A percentile compares a stretch with the other conserved stretches of the same genome.
phyloP scores from a whole-genome alignment of 73 alveolate species.

The Loxodes magnus region DNA sequence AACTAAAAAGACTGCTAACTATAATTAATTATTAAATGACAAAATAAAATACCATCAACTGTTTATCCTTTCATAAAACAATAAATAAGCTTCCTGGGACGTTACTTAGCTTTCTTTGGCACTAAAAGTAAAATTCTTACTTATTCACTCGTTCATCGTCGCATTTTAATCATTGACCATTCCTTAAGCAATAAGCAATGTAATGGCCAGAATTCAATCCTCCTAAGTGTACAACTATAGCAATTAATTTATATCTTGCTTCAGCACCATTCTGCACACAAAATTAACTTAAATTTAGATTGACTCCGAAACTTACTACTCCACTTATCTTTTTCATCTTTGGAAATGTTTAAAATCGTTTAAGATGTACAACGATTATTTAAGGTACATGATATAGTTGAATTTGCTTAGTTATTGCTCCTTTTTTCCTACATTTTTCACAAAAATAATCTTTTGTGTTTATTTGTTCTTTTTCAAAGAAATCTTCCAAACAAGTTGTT shows the following conservation, averaged over 20 bases:
- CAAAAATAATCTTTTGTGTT: not conserved
- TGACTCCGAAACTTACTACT: not conserved
- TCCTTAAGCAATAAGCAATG: slow-evolving; percentile 6
- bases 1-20: too few species aligned
- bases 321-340: not conserved
- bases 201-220: slow-evolving; percentile 6
- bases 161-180: not conserved
- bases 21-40: too few species aligned
- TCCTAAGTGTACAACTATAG: slow-evolving; percentile 2
- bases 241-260: not conserved
- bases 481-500: not conserved
- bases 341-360: slow-evolving; percentile 2
- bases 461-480: not conserved
- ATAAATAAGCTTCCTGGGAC: too few species aligned
- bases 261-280: not conserved
- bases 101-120: too few species aligned
- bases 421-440: not conserved
- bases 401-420: not conserved
- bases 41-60: too few species aligned
- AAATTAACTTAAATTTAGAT: not conserved
- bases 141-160: not conserved
- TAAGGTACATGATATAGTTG: not conserved
- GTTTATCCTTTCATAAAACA: too few species aligned
- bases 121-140: too few species aligned
- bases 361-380: not conserved